Conservation (phyloP, 371 early-diverging fungal species). For the Cokeromyces recurvatus region DNA sequence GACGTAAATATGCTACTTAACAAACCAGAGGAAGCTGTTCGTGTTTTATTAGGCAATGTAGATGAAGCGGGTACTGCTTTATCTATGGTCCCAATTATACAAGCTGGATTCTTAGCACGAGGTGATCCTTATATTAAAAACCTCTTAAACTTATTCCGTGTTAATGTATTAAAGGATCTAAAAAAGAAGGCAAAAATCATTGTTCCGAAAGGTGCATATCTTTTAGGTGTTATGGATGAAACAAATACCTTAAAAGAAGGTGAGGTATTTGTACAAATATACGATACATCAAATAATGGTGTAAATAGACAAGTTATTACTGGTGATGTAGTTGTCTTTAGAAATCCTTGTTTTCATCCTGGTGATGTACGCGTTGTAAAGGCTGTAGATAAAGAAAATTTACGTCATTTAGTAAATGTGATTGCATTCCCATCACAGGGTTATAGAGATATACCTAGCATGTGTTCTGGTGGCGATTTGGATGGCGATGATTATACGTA, state of each 20-base stretch:
- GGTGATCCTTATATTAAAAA: conserved; percentile 57
- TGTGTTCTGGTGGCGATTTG: conserved; percentile 82
- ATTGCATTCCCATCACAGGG: conserved; percentile 81
- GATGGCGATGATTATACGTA: conserved; percentile 80
- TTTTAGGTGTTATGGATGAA: conserved; percentile 84
- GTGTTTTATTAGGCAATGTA: conserved; percentile 40
- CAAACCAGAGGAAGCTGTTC: conserved; percentile 41
- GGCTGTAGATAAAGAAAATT: conserved; percentile 57
- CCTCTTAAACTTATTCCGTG: conserved; percentile 49
- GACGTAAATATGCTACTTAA: conserved; percentile 42
- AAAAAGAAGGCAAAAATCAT: conserved; percentile 67
- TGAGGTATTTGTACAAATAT: conserved; percentile 66
- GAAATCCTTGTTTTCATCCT: conserved; percentile 81
- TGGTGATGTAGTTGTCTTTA: conserved; percentile 52
- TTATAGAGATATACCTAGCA: conserved; percentile 65
- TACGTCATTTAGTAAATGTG: conserved; percentile 63
- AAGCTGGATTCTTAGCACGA: conserved; percentile 51
- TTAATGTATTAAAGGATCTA: conserved; percentile 55
- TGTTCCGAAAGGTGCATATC: conserved; percentile 60
- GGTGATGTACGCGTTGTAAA: conserved; percentile 74
- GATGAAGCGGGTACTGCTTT: conserved; percentile 55
- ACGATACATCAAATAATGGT: conserved; percentile 15
- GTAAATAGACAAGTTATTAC: conserved; percentile 26
- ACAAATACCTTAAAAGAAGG: conserved; percentile 55
- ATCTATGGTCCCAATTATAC: conserved; percentile 49